A percentile compares a stretch with the other conserved stretches of the same genome.
Evolutionary conservation across 208 protist species (phyloP).

Genomic region (Crithidia expoeki): DNA sequence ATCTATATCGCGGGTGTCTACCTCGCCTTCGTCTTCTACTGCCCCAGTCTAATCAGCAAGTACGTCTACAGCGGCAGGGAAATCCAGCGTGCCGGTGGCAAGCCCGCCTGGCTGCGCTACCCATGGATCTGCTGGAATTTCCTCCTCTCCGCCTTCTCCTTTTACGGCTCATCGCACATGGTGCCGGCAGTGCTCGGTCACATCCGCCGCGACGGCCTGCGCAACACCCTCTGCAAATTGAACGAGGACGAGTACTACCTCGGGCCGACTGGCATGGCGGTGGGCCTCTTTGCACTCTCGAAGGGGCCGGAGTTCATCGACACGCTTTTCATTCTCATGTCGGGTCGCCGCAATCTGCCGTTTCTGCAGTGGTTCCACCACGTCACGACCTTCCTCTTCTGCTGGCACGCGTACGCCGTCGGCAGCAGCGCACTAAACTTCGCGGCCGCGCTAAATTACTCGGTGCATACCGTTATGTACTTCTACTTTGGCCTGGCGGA

Average conservation of each 20-base stretch:
- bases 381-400: conserved; percentile 86
- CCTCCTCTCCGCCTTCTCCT: conserved; percentile 69
- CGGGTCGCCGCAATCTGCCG: conserved; percentile 58
- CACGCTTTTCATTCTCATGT: conserved; percentile 70
- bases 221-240: conserved; percentile 48
- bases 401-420: conserved; percentile 70
- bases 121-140: conserved; percentile 79
- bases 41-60: conserved; percentile 32
- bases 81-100: not conserved
- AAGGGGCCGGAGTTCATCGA: conserved; percentile 75
- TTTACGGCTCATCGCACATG: conserved; percentile 51
- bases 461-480: conserved; percentile 94
- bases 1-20: conserved; percentile 37
- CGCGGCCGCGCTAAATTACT: conserved; percentile 87
- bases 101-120: conserved; percentile 31
- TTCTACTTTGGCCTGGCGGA: conserved; percentile 88
- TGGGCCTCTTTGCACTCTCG: conserved; percentile 62
- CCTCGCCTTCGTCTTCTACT: conserved; percentile 41
- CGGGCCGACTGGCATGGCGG: conserved; percentile 50
- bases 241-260: conserved; percentile 42
- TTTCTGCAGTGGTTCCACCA: conserved; percentile 92
- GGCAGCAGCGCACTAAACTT: conserved; percentile 51
- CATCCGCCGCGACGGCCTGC: conserved; percentile 31
- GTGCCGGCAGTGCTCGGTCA: conserved; percentile 27
- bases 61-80: conserved; percentile 9